phyloP scores from a whole-genome alignment of 306 rosid species.

The Corylus americana region DNA sequence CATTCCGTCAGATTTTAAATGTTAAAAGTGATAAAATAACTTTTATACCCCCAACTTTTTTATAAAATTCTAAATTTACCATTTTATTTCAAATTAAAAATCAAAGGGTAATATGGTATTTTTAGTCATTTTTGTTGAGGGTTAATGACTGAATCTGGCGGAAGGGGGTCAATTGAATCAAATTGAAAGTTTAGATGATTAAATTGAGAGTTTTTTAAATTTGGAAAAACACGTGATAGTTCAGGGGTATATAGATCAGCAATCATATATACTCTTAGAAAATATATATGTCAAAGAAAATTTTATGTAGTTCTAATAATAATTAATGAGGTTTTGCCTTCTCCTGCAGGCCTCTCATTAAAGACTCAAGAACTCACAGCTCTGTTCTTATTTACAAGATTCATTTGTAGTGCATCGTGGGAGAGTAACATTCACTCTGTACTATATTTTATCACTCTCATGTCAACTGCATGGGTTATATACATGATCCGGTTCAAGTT shows the following conservation, averaged over 20 bases:
- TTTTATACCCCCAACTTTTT: too few relatives aligned
- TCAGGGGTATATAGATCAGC: background rate
- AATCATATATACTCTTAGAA: background rate
- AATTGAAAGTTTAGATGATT: too few relatives aligned
- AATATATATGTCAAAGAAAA: background rate
- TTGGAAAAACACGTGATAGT: too few relatives aligned
- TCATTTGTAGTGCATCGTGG: conserved; percentile 41
- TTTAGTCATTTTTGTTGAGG: too few relatives aligned
- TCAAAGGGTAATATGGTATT: too few relatives aligned
- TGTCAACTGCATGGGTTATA: conserved; percentile 54
- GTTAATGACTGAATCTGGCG: too few relatives aligned
- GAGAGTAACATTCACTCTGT: conserved; percentile 45
- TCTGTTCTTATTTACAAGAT: conserved; percentile 37
- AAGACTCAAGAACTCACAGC: conserved; percentile 86
- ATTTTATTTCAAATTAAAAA: too few relatives aligned
- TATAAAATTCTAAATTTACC: too few relatives aligned
- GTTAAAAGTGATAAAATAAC: too few relatives aligned
- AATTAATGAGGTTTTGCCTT: background rate
- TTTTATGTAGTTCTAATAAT: background rate
- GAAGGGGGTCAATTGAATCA: too few relatives aligned
- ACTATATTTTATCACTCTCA: conserved; percentile 52
- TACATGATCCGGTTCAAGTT: conserved; percentile 67
- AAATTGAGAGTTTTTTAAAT: too few relatives aligned
- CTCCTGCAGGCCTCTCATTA: conserved; percentile 59
- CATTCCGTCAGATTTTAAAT: too few relatives aligned